Base-by-base conservation (phyloP, 1,284 basidiomycete genomes). In the Ceratobasidium papillatum region DNA sequence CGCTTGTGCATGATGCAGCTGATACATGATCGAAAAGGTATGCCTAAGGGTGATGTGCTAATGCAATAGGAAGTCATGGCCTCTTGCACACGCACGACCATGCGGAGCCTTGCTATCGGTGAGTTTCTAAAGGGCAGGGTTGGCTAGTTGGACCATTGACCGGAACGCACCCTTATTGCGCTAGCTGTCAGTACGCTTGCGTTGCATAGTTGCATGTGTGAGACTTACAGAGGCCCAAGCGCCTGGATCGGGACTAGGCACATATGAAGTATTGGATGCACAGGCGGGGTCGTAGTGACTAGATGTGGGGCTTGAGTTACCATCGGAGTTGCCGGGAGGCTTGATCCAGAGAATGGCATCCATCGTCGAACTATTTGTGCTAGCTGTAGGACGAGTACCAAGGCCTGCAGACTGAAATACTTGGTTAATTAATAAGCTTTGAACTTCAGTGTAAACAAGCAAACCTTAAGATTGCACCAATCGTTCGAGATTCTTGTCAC, bases 301-400 rank as follows among this genome's bases (percentile, higher is more conserved):
- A 19, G 59, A 62, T 5, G 3, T 62, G 11, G 59, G 59, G 41
- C 43, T 36, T 4, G 59, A 62, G 43, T 11, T 62, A 25, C 59
- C 59, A 30, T 62, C 59, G 1, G 59, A 62, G 38, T 62, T 38
- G 9, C 59, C 59, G 27, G 59, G 59, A 45, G 59, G 63, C 47
- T 65, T 65, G 30, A 65, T 12, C 63, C 63, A 65, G n/a, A 65
- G 43, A n/a, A 65, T 36, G 11, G 63, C 63, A n/a, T 65, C 63
- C 0, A 65, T n/a, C 19, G 51, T 25, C 12, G 63, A 7, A 32
- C 30, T 65, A 1, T 3, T 34, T 3, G 63, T 65, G 22, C 22
- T 45, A 8, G 45, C 8, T 30, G 63, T 65, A n/a, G 63, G 63
- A 5, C 63, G 63, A 45, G 25, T 19, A 8, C 63, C 63, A 7